A percentile compares a stretch with the other conserved stretches of the same genome.
Conservation (phyloP, 2,329 filamentous ascomycete genomes). For the Bertia moriformis region DNA sequence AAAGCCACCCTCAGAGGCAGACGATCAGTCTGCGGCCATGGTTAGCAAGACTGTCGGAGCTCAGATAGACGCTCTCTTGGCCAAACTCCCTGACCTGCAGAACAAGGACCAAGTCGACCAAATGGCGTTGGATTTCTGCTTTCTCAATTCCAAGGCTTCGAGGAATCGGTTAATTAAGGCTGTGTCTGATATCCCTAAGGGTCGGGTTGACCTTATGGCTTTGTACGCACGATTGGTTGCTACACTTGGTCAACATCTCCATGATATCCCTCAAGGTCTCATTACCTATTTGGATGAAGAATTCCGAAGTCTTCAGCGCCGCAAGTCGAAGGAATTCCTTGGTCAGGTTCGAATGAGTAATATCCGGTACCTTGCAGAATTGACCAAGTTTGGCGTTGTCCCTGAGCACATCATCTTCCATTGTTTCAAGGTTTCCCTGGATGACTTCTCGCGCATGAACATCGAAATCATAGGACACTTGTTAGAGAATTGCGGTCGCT, state of each 20-base stretch:
- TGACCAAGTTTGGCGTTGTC: conserved; percentile 96
- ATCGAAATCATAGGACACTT: conserved; percentile 97
- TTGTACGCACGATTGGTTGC: conserved; percentile 86
- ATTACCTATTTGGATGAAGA: conserved; percentile 90
- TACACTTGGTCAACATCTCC: conserved; percentile 84
- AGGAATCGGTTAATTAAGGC: conserved; percentile 87
- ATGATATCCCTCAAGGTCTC: conserved; percentile 81
- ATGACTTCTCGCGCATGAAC: conserved; percentile 97
- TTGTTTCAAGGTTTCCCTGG: conserved; percentile 89
- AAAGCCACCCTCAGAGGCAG: conserved; percentile 27
- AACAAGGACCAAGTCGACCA: conserved; percentile 87
- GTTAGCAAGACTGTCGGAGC: conserved; percentile 95
- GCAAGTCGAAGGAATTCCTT: conserved; percentile 94
- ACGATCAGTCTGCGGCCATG: conserved; percentile 85
- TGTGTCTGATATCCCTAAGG: conserved; percentile 86
- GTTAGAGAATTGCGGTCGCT: conserved; percentile 89
- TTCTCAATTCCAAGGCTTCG: conserved; percentile 94
- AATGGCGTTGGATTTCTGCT: conserved; percentile 90
- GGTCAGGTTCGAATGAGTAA: conserved; percentile 88
- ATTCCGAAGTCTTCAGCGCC: conserved; percentile 87
- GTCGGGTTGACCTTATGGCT: conserved; percentile 77
- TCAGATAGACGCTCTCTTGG: conserved; percentile 80
- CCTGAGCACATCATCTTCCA: conserved; percentile 98
- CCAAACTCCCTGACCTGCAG: conserved; percentile 77
- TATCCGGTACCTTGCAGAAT: conserved; percentile 89